Conservation (phyloP, 805 yeast genomes). For the Cyberlindnera euphorbiae region DNA sequence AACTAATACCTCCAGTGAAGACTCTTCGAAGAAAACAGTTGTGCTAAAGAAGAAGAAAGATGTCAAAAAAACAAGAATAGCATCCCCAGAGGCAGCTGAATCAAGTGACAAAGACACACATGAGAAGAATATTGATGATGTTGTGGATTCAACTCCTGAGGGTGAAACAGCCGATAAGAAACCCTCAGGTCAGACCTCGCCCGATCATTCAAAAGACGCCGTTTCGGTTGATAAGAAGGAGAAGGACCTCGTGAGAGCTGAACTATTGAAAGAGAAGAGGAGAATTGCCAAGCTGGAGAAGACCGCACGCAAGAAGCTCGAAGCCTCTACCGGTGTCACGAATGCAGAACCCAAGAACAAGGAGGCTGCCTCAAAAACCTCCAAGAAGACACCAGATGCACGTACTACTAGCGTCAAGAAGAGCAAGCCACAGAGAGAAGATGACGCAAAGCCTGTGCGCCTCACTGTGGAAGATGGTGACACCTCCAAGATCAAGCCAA, state of each 20-base stretch:
- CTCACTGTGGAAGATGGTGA: too few relatives aligned
- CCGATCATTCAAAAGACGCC: too few relatives aligned
- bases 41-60: constrained; percentile 13
- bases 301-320: too few relatives aligned
- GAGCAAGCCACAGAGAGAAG: too few relatives aligned
- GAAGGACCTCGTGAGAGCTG: constrained; percentile 1
- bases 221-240: too few relatives aligned
- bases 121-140: background rate
- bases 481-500: background rate
- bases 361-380: too few relatives aligned
- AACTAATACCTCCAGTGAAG: background rate
- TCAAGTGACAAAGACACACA: background rate
- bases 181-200: background rate
- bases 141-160: background rate
- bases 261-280: background rate
- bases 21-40: constrained; percentile 9
- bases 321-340: too few relatives aligned
- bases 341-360: too few relatives aligned
- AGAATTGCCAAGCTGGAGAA: constrained; percentile 1
- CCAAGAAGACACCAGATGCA: too few relatives aligned
- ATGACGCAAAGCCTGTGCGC: too few relatives aligned
- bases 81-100: background rate
- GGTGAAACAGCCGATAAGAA: too few relatives aligned
- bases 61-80: constrained; percentile 3
- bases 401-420: too few relatives aligned